Evolutionary conservation across 2,329 filamentous ascomycete species (phyloP), one percentile per base, ranked within the genome.

Genomic region (Zymoseptoria tritici): DNA sequence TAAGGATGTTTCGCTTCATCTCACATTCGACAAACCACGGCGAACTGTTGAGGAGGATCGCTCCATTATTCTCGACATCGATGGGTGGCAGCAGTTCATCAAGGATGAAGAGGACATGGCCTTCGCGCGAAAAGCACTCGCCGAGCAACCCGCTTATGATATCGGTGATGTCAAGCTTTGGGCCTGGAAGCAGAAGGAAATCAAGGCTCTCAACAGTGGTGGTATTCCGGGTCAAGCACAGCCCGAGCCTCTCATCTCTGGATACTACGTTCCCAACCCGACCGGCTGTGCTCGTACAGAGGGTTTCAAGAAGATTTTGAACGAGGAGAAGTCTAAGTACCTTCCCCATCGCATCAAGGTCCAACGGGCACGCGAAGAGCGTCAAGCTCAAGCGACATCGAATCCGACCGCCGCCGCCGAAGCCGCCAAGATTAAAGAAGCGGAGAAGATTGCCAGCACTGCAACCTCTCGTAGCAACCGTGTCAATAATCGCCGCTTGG

Each of bases 241-340:
- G 52, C 75, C 77, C 20, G 76, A 79, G 61, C 79, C 81, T 24
- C 79, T 78, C 64, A 86, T 88, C 60, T 76, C 81, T 63, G 85
- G 85, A 49, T 87, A 88, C 70, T 97, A 97, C 71, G 90, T 97
- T 49, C 85, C 90, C 0, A 99, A 97, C 66, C 63, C 81, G 0
- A 91, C 91, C 9, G 94, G 94, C 36, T 89, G 86, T 67, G 94
- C 94, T 59, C 85, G 94, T 59, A 97, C 94, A 0, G 92, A 99
- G 77, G 92, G 91, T 26, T 86, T 91, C 69, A 93, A 95, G 79
- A 96, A 93, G 79, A 97, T 99, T 59, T 83, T 96, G 63, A 95
- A 99, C 73, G 90, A 91, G 0, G 94, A 99, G 74, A 99, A 99
- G 79, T 96, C 92, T 26, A 96, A 97, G 72, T 99, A 99, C 72